These are phyloP conservation scores for Nematocida minor DNA, from an alignment of 371 early-diverging fungal species.

Conservation along the genomic window DNA sequence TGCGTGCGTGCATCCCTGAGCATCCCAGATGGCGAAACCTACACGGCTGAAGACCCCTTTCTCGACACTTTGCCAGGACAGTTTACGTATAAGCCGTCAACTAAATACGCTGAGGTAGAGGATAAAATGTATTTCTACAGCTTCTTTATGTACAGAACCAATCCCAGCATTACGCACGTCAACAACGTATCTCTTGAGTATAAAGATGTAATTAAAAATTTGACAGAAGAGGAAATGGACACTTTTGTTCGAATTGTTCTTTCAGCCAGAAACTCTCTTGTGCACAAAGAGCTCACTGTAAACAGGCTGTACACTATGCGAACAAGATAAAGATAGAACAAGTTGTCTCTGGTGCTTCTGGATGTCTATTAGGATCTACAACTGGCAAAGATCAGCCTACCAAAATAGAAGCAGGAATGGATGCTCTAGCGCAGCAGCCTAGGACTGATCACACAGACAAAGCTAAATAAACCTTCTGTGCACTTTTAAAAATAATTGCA, in stretches of 20 bases:
- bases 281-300: conserved; percentile 27
- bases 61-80: not conserved
- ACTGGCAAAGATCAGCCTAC: too few relatives aligned
- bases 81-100: not conserved
- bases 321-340: not conserved
- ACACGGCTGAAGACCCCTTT: not conserved
- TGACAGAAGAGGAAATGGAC: not conserved
- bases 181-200: conserved; percentile 37
- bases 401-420: too few relatives aligned
- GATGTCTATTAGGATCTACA: too few relatives aligned
- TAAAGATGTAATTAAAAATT: conserved; percentile 8
- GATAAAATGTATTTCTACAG: conserved; percentile 6
- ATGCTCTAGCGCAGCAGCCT: too few relatives aligned
- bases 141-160: conserved; percentile 5
- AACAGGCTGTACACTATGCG: not conserved
- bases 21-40: conserved; percentile 23
- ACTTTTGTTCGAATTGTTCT: not conserved
- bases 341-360: too few relatives aligned
- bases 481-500: too few relatives aligned
- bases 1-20: not conserved
- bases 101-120: not conserved
- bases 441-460: too few relatives aligned
- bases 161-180: conserved; percentile 27
- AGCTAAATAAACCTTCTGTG: too few relatives aligned
- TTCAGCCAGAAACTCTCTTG: conserved; percentile 7